These are phyloP conservation scores for Podospora bellae-mahoneyi DNA, from an alignment of 495 filamentous ascomycete species.

Conservation along the genomic window DNA sequence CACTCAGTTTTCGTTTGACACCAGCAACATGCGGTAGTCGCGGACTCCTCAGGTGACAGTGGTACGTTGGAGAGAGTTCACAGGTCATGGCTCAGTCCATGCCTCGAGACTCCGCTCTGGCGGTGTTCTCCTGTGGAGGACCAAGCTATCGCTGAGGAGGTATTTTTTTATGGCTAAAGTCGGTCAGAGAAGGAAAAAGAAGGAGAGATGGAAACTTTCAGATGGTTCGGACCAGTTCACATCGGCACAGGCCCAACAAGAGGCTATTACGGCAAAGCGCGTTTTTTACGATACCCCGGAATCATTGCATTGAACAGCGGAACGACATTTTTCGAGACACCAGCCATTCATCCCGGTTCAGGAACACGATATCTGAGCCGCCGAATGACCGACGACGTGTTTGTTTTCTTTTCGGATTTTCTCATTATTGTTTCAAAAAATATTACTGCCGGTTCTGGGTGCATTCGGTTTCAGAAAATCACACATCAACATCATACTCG, in stretches of 20 bases:
- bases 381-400: slow-evolving; percentile 1
- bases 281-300: slow-evolving; percentile 21
- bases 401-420: slow-evolving; percentile 4
- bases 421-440: not conserved
- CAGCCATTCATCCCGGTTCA: slow-evolving; percentile 5
- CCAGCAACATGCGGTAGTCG: slow-evolving; percentile 53
- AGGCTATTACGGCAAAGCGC: slow-evolving; percentile 7
- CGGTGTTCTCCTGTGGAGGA: not conserved
- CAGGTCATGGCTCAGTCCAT: not conserved
- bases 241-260: not conserved
- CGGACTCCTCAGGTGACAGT: not conserved
- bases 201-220: slow-evolving; percentile 1
- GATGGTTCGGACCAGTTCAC: not conserved
- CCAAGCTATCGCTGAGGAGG: slow-evolving; percentile 4
- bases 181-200: not conserved
- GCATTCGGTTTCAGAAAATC: slow-evolving; percentile 6
- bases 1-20: slow-evolving; percentile 80
- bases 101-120: not conserved
- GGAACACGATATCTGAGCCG: slow-evolving; percentile 10
- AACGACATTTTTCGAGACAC: slow-evolving; percentile 9
- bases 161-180: not conserved
- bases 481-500: not conserved
- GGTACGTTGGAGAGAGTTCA: not conserved
- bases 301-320: slow-evolving; percentile 19
- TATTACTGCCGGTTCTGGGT: not conserved